A percentile compares a stretch with the other conserved stretches of the same genome.
Conservation (phyloP, 2,329 filamentous ascomycete genomes). For the Pseudogymnoascus sp. region DNA sequence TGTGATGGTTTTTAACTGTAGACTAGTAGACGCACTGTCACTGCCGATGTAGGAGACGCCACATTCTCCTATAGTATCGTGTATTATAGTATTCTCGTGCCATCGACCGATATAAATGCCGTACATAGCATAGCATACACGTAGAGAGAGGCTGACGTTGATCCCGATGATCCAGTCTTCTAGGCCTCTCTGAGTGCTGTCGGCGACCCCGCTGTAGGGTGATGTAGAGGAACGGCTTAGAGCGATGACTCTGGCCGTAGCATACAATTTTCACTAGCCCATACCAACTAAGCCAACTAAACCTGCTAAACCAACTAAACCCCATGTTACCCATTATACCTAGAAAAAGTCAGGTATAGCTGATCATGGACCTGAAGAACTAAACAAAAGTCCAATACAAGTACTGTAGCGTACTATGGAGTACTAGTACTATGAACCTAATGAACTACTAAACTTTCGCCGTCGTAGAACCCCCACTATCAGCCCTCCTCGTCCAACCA, state of each 20-base stretch:
- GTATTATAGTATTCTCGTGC: background rate
- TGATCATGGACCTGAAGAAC: background rate
- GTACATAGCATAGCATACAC: background rate
- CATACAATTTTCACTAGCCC: background rate
- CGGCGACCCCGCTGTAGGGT: background rate
- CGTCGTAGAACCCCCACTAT: background rate
- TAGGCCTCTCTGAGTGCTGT: background rate
- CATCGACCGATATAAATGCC: background rate
- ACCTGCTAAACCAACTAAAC: too few species aligned
- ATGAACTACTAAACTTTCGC: background rate
- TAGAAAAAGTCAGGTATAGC: too few species aligned
- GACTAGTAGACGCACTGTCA: background rate
- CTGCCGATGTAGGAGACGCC: conserved; percentile 5
- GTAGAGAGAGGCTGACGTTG: background rate
- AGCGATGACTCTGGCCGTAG: background rate
- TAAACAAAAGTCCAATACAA: background rate
- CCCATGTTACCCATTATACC: too few species aligned
- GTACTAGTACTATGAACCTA: background rate
- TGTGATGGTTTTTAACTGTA: background rate
- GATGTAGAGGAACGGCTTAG: background rate
- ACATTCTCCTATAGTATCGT: background rate
- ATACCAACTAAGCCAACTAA: background rate
- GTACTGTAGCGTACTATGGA: background rate
- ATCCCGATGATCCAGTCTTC: background rate
- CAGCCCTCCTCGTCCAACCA: background rate